phyloP scores from a whole-genome alignment of 129 eudicot genomes.

The Flaveria trinervia region DNA sequence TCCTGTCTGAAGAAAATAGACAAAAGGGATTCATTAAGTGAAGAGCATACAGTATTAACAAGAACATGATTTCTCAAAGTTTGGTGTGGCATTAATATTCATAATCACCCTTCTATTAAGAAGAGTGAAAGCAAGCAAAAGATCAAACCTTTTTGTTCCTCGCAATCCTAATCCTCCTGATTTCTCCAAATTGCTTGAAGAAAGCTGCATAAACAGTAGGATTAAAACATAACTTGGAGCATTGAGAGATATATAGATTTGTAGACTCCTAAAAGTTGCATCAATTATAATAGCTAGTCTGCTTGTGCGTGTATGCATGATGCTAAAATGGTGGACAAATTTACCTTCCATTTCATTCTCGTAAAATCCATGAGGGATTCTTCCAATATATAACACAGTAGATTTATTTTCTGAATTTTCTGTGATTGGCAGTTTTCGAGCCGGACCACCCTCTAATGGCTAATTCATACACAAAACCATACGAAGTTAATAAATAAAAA shows the following conservation, averaged over 20 bases:
- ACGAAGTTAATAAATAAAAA: constrained; percentile 5
- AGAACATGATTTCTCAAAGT: background rate
- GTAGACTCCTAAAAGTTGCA: background rate
- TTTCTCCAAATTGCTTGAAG: constrained; percentile 81
- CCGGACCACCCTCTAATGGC: constrained; percentile 97
- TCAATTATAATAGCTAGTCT: background rate
- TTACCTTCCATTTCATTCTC: constrained; percentile 95
- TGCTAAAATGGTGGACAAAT: background rate
- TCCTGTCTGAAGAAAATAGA: constrained; percentile 64
- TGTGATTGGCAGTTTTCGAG: constrained; percentile 44
- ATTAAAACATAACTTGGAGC: background rate
- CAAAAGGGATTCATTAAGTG: background rate
- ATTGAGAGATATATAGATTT: no score
- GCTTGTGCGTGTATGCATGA: background rate
- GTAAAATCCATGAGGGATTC: constrained; percentile 94
- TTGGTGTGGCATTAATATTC: background rate
- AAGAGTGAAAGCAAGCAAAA: background rate
- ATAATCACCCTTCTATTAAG: background rate
- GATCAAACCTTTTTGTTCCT: constrained; percentile 74
- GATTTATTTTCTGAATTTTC: constrained; percentile 59
- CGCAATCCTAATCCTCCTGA: constrained; percentile 72
- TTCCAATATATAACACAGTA: constrained; percentile 75
- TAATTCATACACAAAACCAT: constrained; percentile 27
- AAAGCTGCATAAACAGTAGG: constrained; percentile 49
- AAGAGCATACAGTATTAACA: background rate